Percentiles rank a stretch among this genome's conserved stretches.
These are phyloP conservation scores for Lentinula sp. DNA, from an alignment of 768 basidiomycete genomes.

Conservation along the genomic window DNA sequence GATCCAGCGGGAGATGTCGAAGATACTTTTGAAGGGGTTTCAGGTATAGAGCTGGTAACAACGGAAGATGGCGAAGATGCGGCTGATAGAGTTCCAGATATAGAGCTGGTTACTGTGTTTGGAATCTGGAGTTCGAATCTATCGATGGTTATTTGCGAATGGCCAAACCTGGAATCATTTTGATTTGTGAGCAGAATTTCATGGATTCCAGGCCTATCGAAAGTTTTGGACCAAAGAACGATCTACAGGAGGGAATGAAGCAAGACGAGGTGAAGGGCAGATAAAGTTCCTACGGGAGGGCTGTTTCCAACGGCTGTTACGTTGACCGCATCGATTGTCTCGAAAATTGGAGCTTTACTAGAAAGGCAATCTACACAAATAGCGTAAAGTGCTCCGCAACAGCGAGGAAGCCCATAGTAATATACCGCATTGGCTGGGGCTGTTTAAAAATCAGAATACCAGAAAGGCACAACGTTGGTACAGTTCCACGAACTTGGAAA, in stretches of 20 bases:
- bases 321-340: conserved; percentile 22
- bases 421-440: conserved; percentile 22
- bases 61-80: not conserved
- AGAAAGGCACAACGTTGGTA: not conserved
- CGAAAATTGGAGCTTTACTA: conserved; percentile 14
- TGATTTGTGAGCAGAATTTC: conserved; percentile 23
- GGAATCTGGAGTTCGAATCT: conserved; percentile 18
- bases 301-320: conserved; percentile 21
- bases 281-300: conserved; percentile 18
- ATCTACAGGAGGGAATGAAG: conserved; percentile 10
- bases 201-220: conserved; percentile 18
- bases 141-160: conserved; percentile 24
- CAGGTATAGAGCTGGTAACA: too few species aligned
- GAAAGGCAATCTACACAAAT: conserved; percentile 28
- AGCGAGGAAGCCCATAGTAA: conserved; percentile 23
- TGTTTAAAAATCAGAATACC: conserved; percentile 1
- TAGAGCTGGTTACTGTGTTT: not conserved
- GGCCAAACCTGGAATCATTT: conserved; percentile 15
- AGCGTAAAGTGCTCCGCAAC: conserved; percentile 20
- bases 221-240: conserved; percentile 16
- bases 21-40: too few species aligned
- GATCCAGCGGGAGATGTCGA: not conserved
- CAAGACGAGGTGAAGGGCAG: not conserved
- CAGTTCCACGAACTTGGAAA: conserved; percentile 7
- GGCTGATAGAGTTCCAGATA: not conserved